Conservation (phyloP, 352 stramenopile species). For the Globisporangium takayamanum region DNA sequence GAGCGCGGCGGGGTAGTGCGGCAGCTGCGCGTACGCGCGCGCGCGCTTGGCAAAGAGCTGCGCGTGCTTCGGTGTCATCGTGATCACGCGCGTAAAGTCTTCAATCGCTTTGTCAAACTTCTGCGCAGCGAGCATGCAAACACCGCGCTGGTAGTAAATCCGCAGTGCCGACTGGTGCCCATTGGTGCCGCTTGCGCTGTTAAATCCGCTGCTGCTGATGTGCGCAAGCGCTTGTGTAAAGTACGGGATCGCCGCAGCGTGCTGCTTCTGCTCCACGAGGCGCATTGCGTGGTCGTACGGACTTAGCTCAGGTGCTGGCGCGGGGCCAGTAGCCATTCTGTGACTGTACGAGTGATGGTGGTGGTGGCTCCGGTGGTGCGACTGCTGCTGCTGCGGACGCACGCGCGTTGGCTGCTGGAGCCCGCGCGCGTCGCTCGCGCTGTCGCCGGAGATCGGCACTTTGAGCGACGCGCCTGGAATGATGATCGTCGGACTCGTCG, state of each 20-base stretch:
- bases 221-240: conserved; percentile 40
- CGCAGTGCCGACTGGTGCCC: conserved; percentile 33
- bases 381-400: conserved; percentile 13
- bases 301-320: conserved; percentile 7
- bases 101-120: conserved; percentile 63
- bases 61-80: conserved; percentile 54
- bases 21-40: conserved; percentile 47
- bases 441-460: neutral
- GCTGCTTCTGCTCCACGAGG: conserved; percentile 56
- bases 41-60: conserved; percentile 65
- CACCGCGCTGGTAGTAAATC: conserved; percentile 54
- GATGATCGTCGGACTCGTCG: conserved; percentile 2
- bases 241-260: conserved; percentile 41
- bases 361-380: conserved; percentile 1
- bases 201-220: neutral
- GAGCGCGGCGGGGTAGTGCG: conserved; percentile 44
- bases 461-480: conserved; percentile 11
- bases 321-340: neutral
- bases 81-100: conserved; percentile 64
- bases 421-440: neutral
- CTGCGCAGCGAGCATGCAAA: conserved; percentile 45
- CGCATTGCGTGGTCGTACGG: conserved; percentile 29
- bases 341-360: conserved; percentile 5
- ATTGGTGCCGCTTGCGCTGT: conserved; percentile 9
- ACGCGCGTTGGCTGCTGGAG: neutral